A percentile compares a stretch with the other conserved stretches of the same genome.
These are phyloP conservation scores for Populus simonii DNA, from an alignment of 345 rosid genomes.

Conservation along the genomic window DNA sequence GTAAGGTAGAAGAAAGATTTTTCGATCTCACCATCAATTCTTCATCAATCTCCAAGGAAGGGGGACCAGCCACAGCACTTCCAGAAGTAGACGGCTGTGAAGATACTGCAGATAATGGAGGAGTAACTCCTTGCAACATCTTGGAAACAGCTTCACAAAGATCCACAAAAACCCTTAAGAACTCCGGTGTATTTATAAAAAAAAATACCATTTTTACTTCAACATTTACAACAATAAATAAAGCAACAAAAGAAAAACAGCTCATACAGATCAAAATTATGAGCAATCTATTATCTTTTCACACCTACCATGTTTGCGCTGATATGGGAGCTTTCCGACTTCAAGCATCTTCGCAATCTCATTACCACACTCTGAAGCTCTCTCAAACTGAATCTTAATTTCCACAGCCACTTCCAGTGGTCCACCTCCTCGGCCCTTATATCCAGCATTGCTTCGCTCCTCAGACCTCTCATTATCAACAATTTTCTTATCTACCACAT, in stretches of 20 bases:
- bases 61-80: constrained; percentile 38
- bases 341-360: constrained; percentile 88
- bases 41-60: constrained; percentile 54
- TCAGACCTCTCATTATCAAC: constrained; percentile 51
- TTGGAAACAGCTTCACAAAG: constrained; percentile 46
- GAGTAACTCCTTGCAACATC: constrained; percentile 59
- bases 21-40: constrained; percentile 63
- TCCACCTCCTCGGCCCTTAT: constrained; percentile 31
- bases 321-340: constrained; percentile 74
- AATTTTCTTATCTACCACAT: constrained; percentile 81
- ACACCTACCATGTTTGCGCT: constrained; percentile 65
- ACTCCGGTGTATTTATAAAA: neutral
- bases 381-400: constrained; percentile 65
- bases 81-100: constrained; percentile 59
- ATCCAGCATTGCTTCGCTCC: constrained; percentile 32
- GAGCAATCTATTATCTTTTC: constrained; percentile 2
- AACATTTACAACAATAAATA: neutral
- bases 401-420: constrained; percentile 55
- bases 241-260: neutral
- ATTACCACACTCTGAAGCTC: constrained; percentile 75
- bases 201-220: neutral
- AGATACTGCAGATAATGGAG: constrained; percentile 50
- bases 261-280: constrained; percentile 12
- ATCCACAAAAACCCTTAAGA: constrained; percentile 10
- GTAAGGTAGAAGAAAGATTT: constrained; percentile 87